Evolutionary conservation across 2,329 filamentous ascomycete genomes (phyloP), one percentile per base, ranked within the genome.

Genomic region (Aspergillus pseudoviridinutans): DNA sequence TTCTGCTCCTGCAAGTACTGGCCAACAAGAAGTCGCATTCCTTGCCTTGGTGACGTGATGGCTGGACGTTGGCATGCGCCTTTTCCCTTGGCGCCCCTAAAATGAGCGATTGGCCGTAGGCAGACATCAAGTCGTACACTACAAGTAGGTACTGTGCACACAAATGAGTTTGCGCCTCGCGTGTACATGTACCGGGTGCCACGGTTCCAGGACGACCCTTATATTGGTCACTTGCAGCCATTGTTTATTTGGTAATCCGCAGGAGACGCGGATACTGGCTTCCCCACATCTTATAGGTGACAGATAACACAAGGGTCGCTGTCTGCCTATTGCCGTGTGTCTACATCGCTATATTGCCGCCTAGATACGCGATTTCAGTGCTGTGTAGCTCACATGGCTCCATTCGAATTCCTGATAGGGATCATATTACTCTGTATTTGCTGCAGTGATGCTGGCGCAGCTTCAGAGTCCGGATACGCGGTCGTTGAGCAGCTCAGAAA

Each of bases 401-500:
- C 28, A 24, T 38, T 58, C 12, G 20, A 51, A 24, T 49, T 54
- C 20, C 4, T 60, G 24, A 1, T 59, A 9, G 58, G 58, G 27
- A 22, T 47, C 9, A 1, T 66, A 1, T 55, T 52, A 49, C 51
- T 70, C 14, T 28, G 62, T 7, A 4, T 64, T 14, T 61, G 50
- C 27, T 56, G 51, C 7, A 6, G 61, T 3, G 53, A 56, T 20
- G 24, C 55, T 1, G 28, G 7, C 2, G 35, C 58, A 24, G 58
- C 58, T 10, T 49, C 49, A 17, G 38, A 42, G 1, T 6, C 58
- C 12, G 49, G 56, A 12, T 64, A 67, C 50, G 58, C 65, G 7
- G 52, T 64, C 2, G 63, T 75, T 24, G 73, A 76, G 49, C 62
- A 66, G 5, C 62, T 76, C 10, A 53, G 59, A 8, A 50, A 55